Conservation (phyloP, 495 filamentous ascomycete species). For the Cairneyella variabilis region DNA sequence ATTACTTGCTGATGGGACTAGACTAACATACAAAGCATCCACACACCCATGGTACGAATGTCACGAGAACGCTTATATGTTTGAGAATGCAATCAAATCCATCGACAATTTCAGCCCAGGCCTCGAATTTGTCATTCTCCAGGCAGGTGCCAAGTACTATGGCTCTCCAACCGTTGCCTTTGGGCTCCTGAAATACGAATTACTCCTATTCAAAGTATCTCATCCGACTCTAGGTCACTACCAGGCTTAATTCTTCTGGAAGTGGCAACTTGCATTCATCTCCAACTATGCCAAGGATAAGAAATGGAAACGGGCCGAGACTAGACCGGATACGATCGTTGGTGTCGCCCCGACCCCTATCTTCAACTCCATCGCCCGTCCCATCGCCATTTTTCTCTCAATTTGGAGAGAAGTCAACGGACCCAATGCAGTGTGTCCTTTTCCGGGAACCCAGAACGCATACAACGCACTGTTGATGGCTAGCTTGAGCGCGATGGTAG, state of each 20-base stretch:
- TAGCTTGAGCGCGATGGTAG: conserved; percentile 39
- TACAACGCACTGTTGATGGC: conserved; percentile 28
- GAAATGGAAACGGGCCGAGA: conserved; percentile 40
- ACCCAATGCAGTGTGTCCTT: conserved; percentile 28
- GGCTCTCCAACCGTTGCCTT: conserved; percentile 21
- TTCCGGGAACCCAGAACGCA: conserved; percentile 32
- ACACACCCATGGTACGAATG: conserved; percentile 30
- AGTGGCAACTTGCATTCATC: conserved; percentile 31
- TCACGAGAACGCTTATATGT: conserved; percentile 31
- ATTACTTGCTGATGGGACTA: too few relatives aligned
- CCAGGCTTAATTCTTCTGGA: conserved; percentile 32
- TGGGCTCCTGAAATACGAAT: conserved; percentile 31
- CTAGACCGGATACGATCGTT: conserved; percentile 41
- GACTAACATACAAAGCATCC: conserved; percentile 29
- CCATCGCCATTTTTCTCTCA: conserved; percentile 34
- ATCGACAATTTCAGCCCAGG: conserved; percentile 22
- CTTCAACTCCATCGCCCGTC: conserved; percentile 38
- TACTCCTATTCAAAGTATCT: conserved; percentile 31
- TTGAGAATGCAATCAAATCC: conserved; percentile 8
- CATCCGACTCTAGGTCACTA: conserved; percentile 32
- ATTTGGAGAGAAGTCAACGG: conserved; percentile 36
- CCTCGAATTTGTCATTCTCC: conserved; percentile 36
- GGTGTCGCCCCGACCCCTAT: conserved; percentile 40
- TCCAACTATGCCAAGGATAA: conserved; percentile 26
- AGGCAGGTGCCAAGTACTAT: conserved; percentile 32